A percentile compares a stretch with the other conserved stretches of the same genome.
phyloP scores from a whole-genome alignment of 495 filamentous ascomycete species.

The Clohesyomyces aquaticus region DNA sequence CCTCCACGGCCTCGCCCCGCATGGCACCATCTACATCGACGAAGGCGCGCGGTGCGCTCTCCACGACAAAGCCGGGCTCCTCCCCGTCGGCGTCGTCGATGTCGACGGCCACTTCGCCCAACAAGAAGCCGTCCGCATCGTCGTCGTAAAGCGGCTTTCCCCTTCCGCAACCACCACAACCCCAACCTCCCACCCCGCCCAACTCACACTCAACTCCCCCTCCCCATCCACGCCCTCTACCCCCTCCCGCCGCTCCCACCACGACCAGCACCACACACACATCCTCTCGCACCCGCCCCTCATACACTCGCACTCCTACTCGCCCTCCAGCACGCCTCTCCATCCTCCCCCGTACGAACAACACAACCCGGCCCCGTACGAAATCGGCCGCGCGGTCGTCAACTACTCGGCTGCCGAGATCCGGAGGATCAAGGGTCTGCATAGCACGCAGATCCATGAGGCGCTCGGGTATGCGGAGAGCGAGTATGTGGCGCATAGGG shows the following conservation, averaged over 20 bases:
- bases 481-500: constrained; percentile 88
- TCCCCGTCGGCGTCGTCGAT: constrained; percentile 87
- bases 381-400: constrained; percentile 88
- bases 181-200: constrained; percentile 43
- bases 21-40: constrained; percentile 92
- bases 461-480: constrained; percentile 89
- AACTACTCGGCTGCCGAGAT: constrained; percentile 91
- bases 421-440: constrained; percentile 76
- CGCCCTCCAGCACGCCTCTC: neutral
- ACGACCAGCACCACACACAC: constrained; percentile 10
- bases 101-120: constrained; percentile 86
- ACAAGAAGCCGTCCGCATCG: constrained; percentile 85
- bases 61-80: constrained; percentile 77
- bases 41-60: constrained; percentile 81
- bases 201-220: constrained; percentile 39
- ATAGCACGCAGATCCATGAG: constrained; percentile 76
- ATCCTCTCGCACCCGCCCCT: constrained; percentile 15
- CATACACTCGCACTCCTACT: constrained; percentile 12
- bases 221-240: neutral
- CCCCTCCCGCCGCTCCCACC: constrained; percentile 26
- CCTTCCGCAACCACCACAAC: constrained; percentile 28
- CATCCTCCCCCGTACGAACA: constrained; percentile 41
- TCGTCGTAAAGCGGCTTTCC: constrained; percentile 66
- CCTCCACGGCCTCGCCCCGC: constrained; percentile 87
- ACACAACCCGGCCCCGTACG: constrained; percentile 56